A percentile compares a stretch with the other conserved stretches of the same genome.
Conservation (phyloP, 2,329 filamentous ascomycete genomes). For the Bipolaris sorokiniana region DNA sequence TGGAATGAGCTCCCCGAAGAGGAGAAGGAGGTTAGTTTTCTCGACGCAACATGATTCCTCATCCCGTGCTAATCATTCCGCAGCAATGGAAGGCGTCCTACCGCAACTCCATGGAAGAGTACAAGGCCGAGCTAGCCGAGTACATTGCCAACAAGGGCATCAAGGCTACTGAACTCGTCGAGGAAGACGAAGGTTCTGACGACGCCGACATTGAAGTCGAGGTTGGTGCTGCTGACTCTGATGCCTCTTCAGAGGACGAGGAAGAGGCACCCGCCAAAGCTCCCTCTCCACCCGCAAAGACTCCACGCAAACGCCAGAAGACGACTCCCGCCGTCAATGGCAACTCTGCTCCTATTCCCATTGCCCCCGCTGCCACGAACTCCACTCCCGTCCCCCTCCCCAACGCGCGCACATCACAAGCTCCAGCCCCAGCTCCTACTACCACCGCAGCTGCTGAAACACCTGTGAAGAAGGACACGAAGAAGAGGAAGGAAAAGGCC, state of each 20-base stretch:
- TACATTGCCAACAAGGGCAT: conserved; percentile 59
- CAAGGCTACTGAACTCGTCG: conserved; percentile 53
- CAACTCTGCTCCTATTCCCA: conserved; percentile 19
- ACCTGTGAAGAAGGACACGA: conserved; percentile 43
- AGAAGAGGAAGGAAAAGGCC: conserved; percentile 43
- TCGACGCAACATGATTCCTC: not conserved
- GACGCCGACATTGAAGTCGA: conserved; percentile 44
- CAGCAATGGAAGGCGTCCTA: conserved; percentile 58
- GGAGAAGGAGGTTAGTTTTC: conserved; percentile 69
- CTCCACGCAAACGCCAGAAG: conserved; percentile 50
- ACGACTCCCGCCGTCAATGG: conserved; percentile 37
- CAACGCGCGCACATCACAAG: conserved; percentile 17
- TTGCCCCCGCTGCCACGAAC: conserved; percentile 24
- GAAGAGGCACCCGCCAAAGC: conserved; percentile 45
- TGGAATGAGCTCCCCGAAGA: conserved; percentile 78
- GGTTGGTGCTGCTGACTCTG: conserved; percentile 47
- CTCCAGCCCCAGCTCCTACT: conserved; percentile 24
- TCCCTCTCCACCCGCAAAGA: conserved; percentile 46
- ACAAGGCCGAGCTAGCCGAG: conserved; percentile 60
- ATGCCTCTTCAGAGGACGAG: conserved; percentile 48
- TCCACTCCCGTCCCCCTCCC: conserved; percentile 39
- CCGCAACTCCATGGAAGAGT: conserved; percentile 58
- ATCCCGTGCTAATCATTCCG: not conserved
- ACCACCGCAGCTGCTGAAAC: conserved; percentile 21
- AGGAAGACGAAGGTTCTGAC: conserved; percentile 41